Percentiles rank a stretch among this genome's conserved stretches.
These are phyloP conservation scores for Sicyos edulis DNA, from an alignment of 306 rosid genomes.

Conservation along the genomic window DNA sequence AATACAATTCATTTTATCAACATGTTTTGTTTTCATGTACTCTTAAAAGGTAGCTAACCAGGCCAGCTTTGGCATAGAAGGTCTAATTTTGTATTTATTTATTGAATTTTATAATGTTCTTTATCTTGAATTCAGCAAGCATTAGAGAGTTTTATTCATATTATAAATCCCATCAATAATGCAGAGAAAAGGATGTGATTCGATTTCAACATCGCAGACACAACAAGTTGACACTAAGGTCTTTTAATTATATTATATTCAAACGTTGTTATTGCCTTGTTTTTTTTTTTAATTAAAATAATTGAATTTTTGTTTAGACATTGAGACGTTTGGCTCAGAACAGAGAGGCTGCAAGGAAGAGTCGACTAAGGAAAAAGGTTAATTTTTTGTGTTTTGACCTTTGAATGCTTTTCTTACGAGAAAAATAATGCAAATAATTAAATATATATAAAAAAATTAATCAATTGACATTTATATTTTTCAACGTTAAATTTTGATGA, in stretches of 20 bases:
- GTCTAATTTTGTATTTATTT: not conserved
- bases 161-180: slow-evolving; percentile 22
- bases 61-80: not conserved
- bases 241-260: slow-evolving; percentile 1
- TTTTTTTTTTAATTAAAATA: not conserved
- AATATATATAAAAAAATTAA: too few species aligned
- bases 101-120: too few species aligned
- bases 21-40: not conserved
- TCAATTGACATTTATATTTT: too few species aligned
- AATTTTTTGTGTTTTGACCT: not conserved
- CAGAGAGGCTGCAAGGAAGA: slow-evolving; percentile 94
- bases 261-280: slow-evolving; percentile 3
- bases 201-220: slow-evolving; percentile 78
- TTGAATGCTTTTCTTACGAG: not conserved
- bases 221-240: slow-evolving; percentile 88
- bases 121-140: too few species aligned
- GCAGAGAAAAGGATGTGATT: slow-evolving; percentile 78
- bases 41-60: not conserved
- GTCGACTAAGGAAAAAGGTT: slow-evolving; percentile 93
- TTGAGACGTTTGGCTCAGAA: slow-evolving; percentile 95
- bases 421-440: not conserved
- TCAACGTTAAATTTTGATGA: not conserved
- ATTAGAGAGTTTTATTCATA: not conserved
- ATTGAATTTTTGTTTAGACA: slow-evolving; percentile 39
- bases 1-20: not conserved